Base-by-base conservation (phyloP, 176 grass and related monocot species). In the Areca catechu region DNA sequence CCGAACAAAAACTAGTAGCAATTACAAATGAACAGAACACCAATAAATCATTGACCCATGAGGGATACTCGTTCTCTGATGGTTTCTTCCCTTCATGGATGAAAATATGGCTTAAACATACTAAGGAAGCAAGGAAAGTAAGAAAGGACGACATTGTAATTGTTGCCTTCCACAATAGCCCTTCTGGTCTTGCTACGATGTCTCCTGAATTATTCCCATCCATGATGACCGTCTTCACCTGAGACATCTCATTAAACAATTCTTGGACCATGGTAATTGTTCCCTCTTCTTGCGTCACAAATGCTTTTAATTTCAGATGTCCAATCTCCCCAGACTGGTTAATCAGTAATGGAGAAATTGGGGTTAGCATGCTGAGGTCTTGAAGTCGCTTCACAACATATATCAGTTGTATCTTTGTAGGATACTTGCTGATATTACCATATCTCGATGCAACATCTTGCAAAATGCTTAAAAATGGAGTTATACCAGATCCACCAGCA, bases 381-480 rank as follows among this genome's bases (percentile, higher is more conserved):
- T 71, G 48, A 2, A 76, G 4, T 21, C 25, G 57, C 63, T 76
- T 75, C 27, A 65, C 66, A 17, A 53, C 52, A 50, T 70, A 76
- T 65, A 82, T 60, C 9, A 82, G 54, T 15, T 49, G 18, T n/a
- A 82, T 69, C 47, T 76, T 76, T 22, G 27, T 71, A 20, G 48
- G 51, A 43, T 47, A 23, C 48, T 21, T 73, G 14, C 34, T 57
- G 27, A 49, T 34, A 56, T 23, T 70, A 18, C 25, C 43, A 10
- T 28, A 71, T 60, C 57, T 66, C 4, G 66, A 82, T 54, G 79
- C 61, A 54, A 61, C 66, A 24, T 82, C 79, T 21, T 71, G 67
- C 24, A 82, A 21, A 60, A 82, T 76, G 72, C 79, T 82, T 66
- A 82, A 24, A 20, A 76, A 82, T 18, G 79, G 79, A 71, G 79